Evolutionary conservation across 768 basidiomycete genomes (phyloP).

Genomic region (Tylopilus subfusipes): DNA sequence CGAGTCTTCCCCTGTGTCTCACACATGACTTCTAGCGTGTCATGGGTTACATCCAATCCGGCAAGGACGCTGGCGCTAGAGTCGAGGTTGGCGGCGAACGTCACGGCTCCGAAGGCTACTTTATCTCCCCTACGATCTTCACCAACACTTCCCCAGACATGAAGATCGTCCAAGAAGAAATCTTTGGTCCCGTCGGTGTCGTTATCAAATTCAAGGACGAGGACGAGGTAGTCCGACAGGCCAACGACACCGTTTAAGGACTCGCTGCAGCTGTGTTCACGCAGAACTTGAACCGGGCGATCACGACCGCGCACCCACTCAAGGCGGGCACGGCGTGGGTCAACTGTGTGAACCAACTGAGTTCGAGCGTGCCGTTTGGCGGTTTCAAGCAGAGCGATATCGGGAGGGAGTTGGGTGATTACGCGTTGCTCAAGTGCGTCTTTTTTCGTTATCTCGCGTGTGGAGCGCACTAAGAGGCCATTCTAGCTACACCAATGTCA

Average conservation of each 20-base stretch:
- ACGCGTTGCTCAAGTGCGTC: conserved; percentile 56
- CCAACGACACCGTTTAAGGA: conserved; percentile 87
- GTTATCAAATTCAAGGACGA: conserved; percentile 73
- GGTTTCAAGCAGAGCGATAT: conserved; percentile 84
- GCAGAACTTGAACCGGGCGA: conserved; percentile 68
- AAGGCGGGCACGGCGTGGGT: conserved; percentile 83
- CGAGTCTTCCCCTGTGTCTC: neutral
- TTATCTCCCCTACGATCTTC: conserved; percentile 74
- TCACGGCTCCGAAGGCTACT: conserved; percentile 61
- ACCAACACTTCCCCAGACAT: conserved; percentile 62
- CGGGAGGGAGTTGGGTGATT: conserved; percentile 77
- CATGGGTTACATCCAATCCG: conserved; percentile 74
- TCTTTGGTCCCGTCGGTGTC: conserved; percentile 78
- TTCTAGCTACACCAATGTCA: conserved; percentile 22
- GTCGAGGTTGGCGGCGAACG: conserved; percentile 61
- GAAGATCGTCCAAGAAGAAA: conserved; percentile 74
- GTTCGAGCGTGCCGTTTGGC: conserved; percentile 65
- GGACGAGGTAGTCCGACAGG: conserved; percentile 62
- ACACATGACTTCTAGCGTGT: conserved; percentile 49
- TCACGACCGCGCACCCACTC: conserved; percentile 68
- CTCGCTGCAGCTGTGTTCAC: conserved; percentile 88
- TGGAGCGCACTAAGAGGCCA: neutral
- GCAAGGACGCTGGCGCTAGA: conserved; percentile 68
- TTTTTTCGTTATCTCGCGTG: neutral
- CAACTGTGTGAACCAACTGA: conserved; percentile 31